Evolutionary conservation across 495 filamentous ascomycete genomes (phyloP).

Genomic region (Cercophora scortea): DNA sequence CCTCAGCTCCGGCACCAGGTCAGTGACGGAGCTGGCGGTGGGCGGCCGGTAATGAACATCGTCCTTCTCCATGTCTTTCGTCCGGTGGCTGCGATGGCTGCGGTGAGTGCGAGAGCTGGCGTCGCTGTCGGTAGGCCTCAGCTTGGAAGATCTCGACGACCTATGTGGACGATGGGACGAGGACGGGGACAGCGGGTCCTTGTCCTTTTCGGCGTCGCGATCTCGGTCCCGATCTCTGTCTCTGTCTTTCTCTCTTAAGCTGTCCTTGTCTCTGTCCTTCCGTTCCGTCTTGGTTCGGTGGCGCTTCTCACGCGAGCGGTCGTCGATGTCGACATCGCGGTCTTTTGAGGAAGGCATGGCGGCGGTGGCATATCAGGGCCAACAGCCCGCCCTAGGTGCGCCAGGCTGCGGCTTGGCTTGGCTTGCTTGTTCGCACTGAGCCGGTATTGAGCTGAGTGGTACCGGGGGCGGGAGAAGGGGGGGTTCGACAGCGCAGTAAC

Average conservation of each 20-base stretch:
- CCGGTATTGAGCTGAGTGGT: too few relatives aligned
- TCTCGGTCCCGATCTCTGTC: slow-evolving; percentile 13
- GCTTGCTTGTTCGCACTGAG: not conserved
- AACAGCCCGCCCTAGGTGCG: slow-evolving; percentile 11
- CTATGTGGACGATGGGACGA: slow-evolving; percentile 14
- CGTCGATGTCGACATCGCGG: slow-evolving; percentile 30
- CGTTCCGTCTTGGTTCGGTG: slow-evolving; percentile 28
- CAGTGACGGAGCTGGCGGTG: slow-evolving; percentile 30
- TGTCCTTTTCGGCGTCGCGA: slow-evolving; percentile 16
- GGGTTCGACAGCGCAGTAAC: not conserved
- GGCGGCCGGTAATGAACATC: slow-evolving; percentile 14
- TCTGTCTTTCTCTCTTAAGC: slow-evolving; percentile 19
- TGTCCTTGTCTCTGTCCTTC: slow-evolving; percentile 24
- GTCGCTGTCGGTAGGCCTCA: slow-evolving; percentile 30
- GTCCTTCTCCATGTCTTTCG: slow-evolving; percentile 34
- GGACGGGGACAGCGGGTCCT: slow-evolving; percentile 8
- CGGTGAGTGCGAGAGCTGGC: slow-evolving; percentile 17
- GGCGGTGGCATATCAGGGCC: slow-evolving; percentile 29
- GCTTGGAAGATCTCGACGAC: slow-evolving; percentile 30
- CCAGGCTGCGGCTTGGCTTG: not conserved
- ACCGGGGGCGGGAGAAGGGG: not conserved
- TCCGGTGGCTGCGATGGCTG: slow-evolving; percentile 31
- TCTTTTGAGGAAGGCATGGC: slow-evolving; percentile 40
- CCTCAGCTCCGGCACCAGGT: slow-evolving; percentile 44
- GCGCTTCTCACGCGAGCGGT: slow-evolving; percentile 32